Evolutionary conservation across 2,329 filamentous ascomycete genomes (phyloP).

Genomic region (Fusarium paranaense): DNA sequence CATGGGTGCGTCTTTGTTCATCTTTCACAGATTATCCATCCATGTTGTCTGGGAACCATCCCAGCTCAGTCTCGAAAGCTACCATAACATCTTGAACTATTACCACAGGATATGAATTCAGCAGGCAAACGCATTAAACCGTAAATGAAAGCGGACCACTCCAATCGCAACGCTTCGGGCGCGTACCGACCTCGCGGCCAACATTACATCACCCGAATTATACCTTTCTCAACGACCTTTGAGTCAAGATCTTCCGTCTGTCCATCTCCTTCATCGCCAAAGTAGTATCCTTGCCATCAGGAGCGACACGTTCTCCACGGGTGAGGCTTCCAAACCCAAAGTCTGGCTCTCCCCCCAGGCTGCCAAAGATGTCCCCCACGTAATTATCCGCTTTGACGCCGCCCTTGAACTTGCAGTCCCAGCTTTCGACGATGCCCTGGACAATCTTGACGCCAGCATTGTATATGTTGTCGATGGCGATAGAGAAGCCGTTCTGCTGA

Average conservation of each 20-base stretch:
- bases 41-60: no score
- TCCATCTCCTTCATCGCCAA: constrained; percentile 47
- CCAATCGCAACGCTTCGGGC: background rate
- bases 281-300: constrained; percentile 27
- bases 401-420: constrained; percentile 67
- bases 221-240: constrained; percentile 37
- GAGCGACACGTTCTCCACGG: constrained; percentile 47
- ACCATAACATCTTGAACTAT: background rate
- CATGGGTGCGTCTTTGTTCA: background rate
- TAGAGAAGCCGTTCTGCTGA: constrained; percentile 72
- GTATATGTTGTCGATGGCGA: constrained; percentile 75
- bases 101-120: background rate
- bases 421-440: constrained; percentile 69
- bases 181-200: background rate
- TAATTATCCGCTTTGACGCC: constrained; percentile 74
- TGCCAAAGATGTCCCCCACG: constrained; percentile 78
- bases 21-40: background rate
- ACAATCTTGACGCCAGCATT: constrained; percentile 74
- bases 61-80: no score
- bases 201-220: background rate
- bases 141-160: background rate
- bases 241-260: constrained; percentile 41
- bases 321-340: constrained; percentile 69
- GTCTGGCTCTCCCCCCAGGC: constrained; percentile 72
- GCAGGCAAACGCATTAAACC: background rate